Base-by-base conservation (phyloP, 371 early-diverging fungal species). In the Basidiobolus meristosporus region DNA sequence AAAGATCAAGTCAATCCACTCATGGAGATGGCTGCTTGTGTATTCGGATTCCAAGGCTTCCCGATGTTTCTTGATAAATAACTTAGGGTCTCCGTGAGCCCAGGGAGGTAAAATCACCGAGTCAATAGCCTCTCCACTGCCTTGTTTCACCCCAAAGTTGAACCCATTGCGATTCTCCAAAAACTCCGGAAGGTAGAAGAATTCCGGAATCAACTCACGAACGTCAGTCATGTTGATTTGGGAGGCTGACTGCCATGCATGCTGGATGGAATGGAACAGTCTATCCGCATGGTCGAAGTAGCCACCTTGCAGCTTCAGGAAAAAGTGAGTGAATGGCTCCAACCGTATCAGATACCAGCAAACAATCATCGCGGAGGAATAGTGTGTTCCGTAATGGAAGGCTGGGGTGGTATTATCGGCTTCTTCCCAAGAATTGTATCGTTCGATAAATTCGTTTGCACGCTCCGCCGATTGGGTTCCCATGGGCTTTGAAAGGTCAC, bases 1-100 rank as follows among this genome's bases (percentile, higher is more conserved):
- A 65, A 89, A 90, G 18, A 89, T 73, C 20, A 89, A 57, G 50
- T 90, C 90, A 33, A 90, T 73, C 91, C 91, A 90, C 42, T 80
- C 69, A 57, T 90, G 82, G 31, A 90, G 48, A 40, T 83, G 65
- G 1, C 57, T 57, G 32, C 86, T 77, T 12, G 92, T 90, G 54
- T 83, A 82, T 5, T 89, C 89, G 26, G 84, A 76, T 57, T 93
- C 92, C 0, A 93, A 56, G 7, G 91, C 95, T 49, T 82, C 82
- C 12, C 90, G 77, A 48, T 91, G 87, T 23, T 72, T 73, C 30
- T 76, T 69, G 21, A 93, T 74, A 55, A 93, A 93, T 32, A 84
- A 72, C 44, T 79, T 76, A 1, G 89, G 77, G n/a, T 79, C 74
- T 6, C 65, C 68, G 35, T 80, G 59, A 1, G 90, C 87, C 88